Evolutionary conservation across 345 rosid species (phyloP).

Genomic region (Hibiscus syriacus): DNA sequence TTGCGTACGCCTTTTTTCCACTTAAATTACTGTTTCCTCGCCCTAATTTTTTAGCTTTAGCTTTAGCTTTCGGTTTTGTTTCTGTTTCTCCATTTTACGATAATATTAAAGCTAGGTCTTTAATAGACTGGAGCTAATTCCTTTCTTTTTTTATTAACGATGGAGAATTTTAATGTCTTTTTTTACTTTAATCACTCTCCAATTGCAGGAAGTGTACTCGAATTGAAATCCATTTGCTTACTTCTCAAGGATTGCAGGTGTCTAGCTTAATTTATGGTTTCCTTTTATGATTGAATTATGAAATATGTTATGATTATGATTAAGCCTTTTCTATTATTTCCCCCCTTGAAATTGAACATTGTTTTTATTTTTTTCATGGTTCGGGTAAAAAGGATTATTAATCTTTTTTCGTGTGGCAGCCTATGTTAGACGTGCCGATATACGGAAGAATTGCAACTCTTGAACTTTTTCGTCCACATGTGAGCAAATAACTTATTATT

Average conservation of each 20-base stretch:
- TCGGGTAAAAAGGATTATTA: no score
- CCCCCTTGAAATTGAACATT: not conserved
- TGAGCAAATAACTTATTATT: constrained; percentile 32
- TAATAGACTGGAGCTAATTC: not conserved
- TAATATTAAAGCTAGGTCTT: not conserved
- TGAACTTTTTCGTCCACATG: constrained; percentile 90
- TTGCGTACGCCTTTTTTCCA: constrained; percentile 45
- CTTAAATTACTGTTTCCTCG: constrained; percentile 11
- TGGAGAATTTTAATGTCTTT: not conserved
- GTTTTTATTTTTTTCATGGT: no score
- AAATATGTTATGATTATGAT: not conserved
- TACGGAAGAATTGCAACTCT: constrained; percentile 93
- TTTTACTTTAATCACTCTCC: not conserved
- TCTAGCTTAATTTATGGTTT: not conserved
- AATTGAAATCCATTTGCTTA: constrained; percentile 75
- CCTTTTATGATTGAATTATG: not conserved
- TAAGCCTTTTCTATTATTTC: not conserved
- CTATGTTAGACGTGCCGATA: constrained; percentile 81
- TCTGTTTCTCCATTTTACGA: not conserved
- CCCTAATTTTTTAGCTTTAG: constrained; percentile 13
- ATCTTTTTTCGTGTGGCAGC: constrained; percentile 32
- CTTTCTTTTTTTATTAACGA: not conserved
- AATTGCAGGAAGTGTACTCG: constrained; percentile 84
- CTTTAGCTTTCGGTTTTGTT: not conserved
- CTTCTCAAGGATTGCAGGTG: constrained; percentile 86